phyloP scores from a whole-genome alignment of 768 basidiomycete species.

The Phanerodontia chrysosporium region DNA sequence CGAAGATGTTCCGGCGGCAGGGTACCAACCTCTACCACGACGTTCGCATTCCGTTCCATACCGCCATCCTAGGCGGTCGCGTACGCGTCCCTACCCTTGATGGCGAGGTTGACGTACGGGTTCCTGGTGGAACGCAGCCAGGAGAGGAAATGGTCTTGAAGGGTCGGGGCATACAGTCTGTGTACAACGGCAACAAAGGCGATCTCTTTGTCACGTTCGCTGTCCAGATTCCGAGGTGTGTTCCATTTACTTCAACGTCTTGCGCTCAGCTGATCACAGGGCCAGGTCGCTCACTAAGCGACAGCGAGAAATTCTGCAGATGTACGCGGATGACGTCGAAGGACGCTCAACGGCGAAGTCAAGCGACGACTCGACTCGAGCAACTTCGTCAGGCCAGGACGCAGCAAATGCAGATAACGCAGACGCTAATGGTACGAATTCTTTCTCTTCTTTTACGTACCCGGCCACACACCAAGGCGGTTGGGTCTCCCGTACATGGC shows the following conservation, averaged over 20 bases:
- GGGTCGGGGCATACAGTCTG: conserved; percentile 72
- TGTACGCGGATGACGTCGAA: conserved; percentile 92
- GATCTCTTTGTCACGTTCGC: conserved; percentile 89
- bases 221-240: conserved; percentile 86
- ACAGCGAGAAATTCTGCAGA: conserved; percentile 84
- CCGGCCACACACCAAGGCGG: conserved; percentile 46
- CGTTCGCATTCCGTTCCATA: conserved; percentile 85
- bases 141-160: conserved; percentile 96
- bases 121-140: conserved; percentile 91
- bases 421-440: conserved; percentile 71
- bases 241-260: not conserved
- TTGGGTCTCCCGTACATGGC: conserved; percentile 69
- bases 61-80: conserved; percentile 88
- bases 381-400: conserved; percentile 19
- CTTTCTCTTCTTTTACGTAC: conserved; percentile 51
- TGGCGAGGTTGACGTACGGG: conserved; percentile 90
- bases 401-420: conserved; percentile 20
- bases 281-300: conserved; percentile 73
- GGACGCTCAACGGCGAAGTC: conserved; percentile 38
- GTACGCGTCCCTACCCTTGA: conserved; percentile 93
- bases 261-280: conserved; percentile 8
- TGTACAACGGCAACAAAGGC: conserved; percentile 59
- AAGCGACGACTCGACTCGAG: conserved; percentile 9
- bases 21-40: conserved; percentile 89
- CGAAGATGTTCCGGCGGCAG: conserved; percentile 84